phyloP scores from a whole-genome alignment of 371 early-diverging fungal species.

The Saksenaea oblongispora region DNA sequence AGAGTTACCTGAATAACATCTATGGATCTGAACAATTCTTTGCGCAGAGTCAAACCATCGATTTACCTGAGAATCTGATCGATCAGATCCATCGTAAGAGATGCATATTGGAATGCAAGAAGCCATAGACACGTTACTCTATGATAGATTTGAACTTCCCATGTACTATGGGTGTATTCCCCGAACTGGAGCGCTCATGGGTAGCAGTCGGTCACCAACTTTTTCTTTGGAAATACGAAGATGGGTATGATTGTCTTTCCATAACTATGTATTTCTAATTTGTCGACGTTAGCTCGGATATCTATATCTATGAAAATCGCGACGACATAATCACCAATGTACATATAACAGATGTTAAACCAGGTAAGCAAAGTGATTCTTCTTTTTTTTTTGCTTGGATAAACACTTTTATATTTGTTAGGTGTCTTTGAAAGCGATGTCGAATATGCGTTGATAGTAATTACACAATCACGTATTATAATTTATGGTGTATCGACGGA shows the following conservation, averaged over 20 bases:
- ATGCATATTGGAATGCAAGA: not conserved
- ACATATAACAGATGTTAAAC: slow-evolving; percentile 70
- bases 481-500: slow-evolving; percentile 65
- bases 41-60: slow-evolving; percentile 14
- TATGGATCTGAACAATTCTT: slow-evolving; percentile 11
- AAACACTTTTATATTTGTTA: slow-evolving; percentile 11
- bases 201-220: slow-evolving; percentile 76
- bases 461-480: slow-evolving; percentile 78
- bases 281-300: slow-evolving; percentile 43
- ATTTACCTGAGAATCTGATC: slow-evolving; percentile 70
- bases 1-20: slow-evolving; percentile 12
- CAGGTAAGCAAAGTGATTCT: slow-evolving; percentile 36
- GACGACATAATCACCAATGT: slow-evolving; percentile 84
- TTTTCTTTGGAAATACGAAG: slow-evolving; percentile 79
- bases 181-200: slow-evolving; percentile 77
- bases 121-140: not conserved
- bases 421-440: slow-evolving; percentile 78
- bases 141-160: slow-evolving; percentile 65
- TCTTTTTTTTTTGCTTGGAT: not conserved
- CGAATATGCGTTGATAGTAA: slow-evolving; percentile 77
- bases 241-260: slow-evolving; percentile 35
- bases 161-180: slow-evolving; percentile 84
- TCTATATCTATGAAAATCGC: slow-evolving; percentile 78
- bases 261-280: not conserved
- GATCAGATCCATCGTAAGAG: slow-evolving; percentile 70